These are phyloP conservation scores for Geotrichum carabidarum DNA, from an alignment of 1,139 yeast genomes.

Conservation along the genomic window DNA sequence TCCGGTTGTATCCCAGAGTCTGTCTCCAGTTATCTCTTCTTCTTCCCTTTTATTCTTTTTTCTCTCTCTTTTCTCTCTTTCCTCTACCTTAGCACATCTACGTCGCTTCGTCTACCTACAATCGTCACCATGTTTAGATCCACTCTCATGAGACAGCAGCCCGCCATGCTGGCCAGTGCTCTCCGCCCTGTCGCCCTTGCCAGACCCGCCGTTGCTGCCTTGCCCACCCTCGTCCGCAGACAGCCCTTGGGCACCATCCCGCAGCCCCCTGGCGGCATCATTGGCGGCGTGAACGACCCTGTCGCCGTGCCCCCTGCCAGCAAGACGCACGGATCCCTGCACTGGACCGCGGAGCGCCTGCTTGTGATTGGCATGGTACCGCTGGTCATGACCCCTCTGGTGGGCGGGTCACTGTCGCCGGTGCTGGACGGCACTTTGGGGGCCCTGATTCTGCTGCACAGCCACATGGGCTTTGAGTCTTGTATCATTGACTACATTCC, in stretches of 20 bases:
- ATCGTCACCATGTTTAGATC: conserved; percentile 17
- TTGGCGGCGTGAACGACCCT: conserved; percentile 79
- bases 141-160: conserved; percentile 15
- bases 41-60: neutral
- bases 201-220: conserved; percentile 9
- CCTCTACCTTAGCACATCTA: neutral
- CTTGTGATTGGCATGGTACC: conserved; percentile 71
- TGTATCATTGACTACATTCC: conserved; percentile 91
- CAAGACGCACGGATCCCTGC: conserved; percentile 73
- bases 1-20: too few species aligned
- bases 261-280: conserved; percentile 40
- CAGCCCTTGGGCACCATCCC: conserved; percentile 38
- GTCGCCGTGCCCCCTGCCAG: conserved; percentile 57
- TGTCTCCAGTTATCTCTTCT: too few species aligned
- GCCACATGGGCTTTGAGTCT: conserved; percentile 74
- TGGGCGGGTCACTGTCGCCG: conserved; percentile 59
- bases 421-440: conserved; percentile 65
- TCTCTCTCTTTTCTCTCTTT: conserved; percentile 2
- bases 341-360: conserved; percentile 79
- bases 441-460: conserved; percentile 61
- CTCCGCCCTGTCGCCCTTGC: conserved; percentile 13
- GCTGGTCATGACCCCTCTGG: conserved; percentile 63
- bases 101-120: neutral
- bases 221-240: conserved; percentile 40
- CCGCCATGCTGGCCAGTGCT: conserved; percentile 10